Base-by-base conservation (phyloP, 805 yeast genomes). In the Scheffersomyces amazonensis region DNA sequence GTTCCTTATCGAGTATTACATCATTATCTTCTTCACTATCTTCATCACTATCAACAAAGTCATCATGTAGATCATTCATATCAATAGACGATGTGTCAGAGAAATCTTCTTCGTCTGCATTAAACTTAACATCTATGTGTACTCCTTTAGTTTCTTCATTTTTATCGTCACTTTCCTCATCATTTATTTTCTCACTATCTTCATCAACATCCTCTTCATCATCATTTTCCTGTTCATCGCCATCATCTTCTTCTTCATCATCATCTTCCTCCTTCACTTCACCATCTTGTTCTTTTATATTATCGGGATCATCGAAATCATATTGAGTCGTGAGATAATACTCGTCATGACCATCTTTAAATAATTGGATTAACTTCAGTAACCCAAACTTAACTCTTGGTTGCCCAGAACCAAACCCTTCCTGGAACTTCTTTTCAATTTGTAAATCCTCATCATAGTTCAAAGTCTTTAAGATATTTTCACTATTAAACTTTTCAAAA, bases 251-350 rank as follows among this genome's bases (percentile, higher is more conserved):
- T 5, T 47, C 49, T 2, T 41, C 49, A 2, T 42, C 56, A 2
- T 41, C 48, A 5, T 37, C 48, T 10, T 27, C 44, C 12, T 36
- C 48, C 2, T 45, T 49, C 3, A 25, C 37, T 18, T 41, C 48
- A 3, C 35, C 41, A n/a, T 44, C 44, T 1, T 38, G 29, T 2
- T 34, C 39, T 7, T 28, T 27, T 16, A 29, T 35, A 5, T 17
- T 37, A 4, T 36, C 48, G 1, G 47, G 52, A n/a, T 44, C 47
- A 28, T 54, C 58, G 41, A 74, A 74, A 34, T 73, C 81, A 50
- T 84, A 84, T 47, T 84, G 90, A 0, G 90, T 84, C 1, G 90
- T 84, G 53, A 83, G 62, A 46, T 84, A 83, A 40, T 74, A 67
- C 0, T 66, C 57, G 20, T 59, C 69, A 21, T 38, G 23, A 1